Evolutionary conservation across 306 rosid species (phyloP).

Genomic region (Cicer judaicum): DNA sequence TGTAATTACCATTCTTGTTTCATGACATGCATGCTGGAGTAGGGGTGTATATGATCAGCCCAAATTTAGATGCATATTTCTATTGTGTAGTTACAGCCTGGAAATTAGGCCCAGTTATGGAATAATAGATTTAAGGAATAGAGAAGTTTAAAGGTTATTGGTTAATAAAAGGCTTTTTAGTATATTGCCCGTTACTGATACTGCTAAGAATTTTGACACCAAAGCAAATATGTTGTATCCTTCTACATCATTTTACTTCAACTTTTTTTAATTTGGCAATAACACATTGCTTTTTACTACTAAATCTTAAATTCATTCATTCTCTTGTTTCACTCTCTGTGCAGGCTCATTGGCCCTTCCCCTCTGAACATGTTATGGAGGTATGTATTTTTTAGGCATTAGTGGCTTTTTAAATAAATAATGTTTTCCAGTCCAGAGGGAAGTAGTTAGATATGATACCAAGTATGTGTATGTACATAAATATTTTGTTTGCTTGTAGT

Average conservation of each 20-base stretch:
- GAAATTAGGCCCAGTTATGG: not conserved
- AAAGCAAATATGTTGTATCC: slow-evolving; percentile 29
- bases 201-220: slow-evolving; percentile 18
- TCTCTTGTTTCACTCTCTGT: slow-evolving; percentile 39
- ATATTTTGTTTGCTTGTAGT: slow-evolving; percentile 13
- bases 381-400: slow-evolving; percentile 46
- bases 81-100: not conserved
- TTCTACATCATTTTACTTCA: not conserved
- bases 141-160: slow-evolving; percentile 17
- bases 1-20: slow-evolving; percentile 11
- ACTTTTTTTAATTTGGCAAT: not conserved
- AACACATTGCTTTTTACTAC: slow-evolving; percentile 8
- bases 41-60: not conserved
- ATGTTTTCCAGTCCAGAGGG: slow-evolving; percentile 27
- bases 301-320: slow-evolving; percentile 8
- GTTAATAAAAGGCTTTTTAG: not conserved
- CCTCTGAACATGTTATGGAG: slow-evolving; percentile 83
- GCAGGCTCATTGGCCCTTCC: slow-evolving; percentile 98
- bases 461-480: not conserved
- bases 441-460: slow-evolving; percentile 13
- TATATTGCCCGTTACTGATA: not conserved
- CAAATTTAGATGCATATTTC: slow-evolving; percentile 13
- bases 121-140: not conserved
- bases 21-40: not conserved
- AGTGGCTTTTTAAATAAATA: slow-evolving; percentile 25